These are phyloP conservation scores for Rhodomyrtus psidioides DNA, from an alignment of 441 rosid species.

Conservation along the genomic window DNA sequence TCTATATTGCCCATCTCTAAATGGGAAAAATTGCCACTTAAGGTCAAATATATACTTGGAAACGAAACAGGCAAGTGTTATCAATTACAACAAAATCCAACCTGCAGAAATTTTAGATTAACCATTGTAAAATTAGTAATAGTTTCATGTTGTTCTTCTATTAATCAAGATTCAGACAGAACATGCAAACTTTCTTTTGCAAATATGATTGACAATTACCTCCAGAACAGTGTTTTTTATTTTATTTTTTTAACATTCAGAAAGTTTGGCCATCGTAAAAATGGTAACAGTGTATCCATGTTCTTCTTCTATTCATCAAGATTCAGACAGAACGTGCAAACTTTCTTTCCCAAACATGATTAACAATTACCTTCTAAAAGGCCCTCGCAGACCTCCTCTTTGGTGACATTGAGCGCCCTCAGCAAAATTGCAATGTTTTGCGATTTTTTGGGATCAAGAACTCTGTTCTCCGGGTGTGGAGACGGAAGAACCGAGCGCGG, in stretches of 20 bases:
- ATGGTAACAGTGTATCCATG: neutral
- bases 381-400: slow-evolving; percentile 94
- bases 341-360: neutral
- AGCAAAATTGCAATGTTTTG: slow-evolving; percentile 89
- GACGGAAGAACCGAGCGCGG: slow-evolving; percentile 46
- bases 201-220: no score
- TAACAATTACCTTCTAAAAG: slow-evolving; percentile 72
- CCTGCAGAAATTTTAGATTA: neutral
- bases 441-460: slow-evolving; percentile 84
- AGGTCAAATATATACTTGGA: neutral
- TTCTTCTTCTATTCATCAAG: neutral
- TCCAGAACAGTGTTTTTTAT: no score
- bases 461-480: slow-evolving; percentile 58
- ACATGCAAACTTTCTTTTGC: no score
- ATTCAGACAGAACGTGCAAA: neutral
- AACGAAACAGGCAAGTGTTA: neutral
- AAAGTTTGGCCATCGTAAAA: no score
- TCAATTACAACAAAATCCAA: neutral
- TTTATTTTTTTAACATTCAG: no score
- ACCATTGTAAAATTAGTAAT: neutral
- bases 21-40: neutral
- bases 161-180: no score
- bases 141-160: no score
- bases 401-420: slow-evolving; percentile 78
- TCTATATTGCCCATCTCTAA: neutral